Evolutionary conservation across 495 filamentous ascomycete species (phyloP).

Genomic region (Talaromyces borbonicus): DNA sequence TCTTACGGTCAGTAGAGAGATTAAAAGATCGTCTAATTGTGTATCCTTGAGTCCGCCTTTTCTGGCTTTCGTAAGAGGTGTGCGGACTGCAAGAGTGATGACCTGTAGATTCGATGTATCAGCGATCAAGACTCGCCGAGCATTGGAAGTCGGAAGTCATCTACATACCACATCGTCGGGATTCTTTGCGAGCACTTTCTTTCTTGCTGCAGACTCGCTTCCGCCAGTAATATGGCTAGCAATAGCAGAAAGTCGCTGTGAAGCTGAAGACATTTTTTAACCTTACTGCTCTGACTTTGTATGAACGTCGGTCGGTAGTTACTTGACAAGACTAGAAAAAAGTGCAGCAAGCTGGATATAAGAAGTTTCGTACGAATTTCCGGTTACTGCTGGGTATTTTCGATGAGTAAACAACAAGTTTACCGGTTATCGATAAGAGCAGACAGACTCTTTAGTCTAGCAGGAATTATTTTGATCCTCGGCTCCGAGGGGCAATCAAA

Average conservation of each 20-base stretch:
- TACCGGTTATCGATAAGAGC: not conserved
- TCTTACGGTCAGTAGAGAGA: constrained; percentile 64
- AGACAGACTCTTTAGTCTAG: not conserved
- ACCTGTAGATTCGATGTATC: constrained; percentile 36
- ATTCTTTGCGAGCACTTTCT: constrained; percentile 29
- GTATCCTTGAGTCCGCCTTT: constrained; percentile 94
- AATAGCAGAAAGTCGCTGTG: constrained; percentile 33
- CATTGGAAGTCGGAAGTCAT: not conserved
- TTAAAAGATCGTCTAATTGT: constrained; percentile 66
- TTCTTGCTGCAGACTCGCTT: constrained; percentile 20
- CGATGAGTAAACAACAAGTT: constrained; percentile 2
- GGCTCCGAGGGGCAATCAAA: not conserved
- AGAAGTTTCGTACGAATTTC: not conserved
- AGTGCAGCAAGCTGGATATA: not conserved
- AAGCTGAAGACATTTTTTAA: constrained; percentile 35
- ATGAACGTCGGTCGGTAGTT: not conserved
- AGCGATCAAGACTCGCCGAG: not conserved
- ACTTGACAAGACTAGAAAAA: not conserved
- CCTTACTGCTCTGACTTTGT: too few relatives aligned
- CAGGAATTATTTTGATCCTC: not conserved
- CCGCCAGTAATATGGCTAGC: constrained; percentile 28
- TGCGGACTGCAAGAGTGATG: constrained; percentile 73
- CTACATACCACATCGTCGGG: constrained; percentile 35
- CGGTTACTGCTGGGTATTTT: not conserved
- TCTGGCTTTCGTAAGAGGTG: constrained; percentile 65